These are phyloP conservation scores for Penicillium sp. DNA, from an alignment of 2,329 filamentous ascomycete species.

Conservation along the genomic window DNA sequence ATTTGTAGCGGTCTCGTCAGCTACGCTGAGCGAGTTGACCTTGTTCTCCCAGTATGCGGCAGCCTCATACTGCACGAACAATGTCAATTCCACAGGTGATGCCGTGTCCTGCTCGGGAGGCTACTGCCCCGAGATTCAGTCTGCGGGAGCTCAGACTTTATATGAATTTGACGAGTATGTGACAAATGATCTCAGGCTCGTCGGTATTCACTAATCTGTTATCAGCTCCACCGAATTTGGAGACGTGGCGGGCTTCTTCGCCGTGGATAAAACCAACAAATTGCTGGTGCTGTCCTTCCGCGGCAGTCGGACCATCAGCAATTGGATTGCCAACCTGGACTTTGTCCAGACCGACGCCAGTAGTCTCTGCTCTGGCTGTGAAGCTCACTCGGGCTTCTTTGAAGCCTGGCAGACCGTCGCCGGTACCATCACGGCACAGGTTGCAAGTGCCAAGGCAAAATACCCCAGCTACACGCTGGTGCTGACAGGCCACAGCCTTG, in stretches of 20 bases:
- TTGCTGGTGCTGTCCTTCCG: slow-evolving; percentile 43
- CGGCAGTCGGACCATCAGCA: slow-evolving; percentile 36
- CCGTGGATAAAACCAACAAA: slow-evolving; percentile 50
- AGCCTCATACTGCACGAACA: slow-evolving; percentile 56
- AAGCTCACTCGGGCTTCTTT: slow-evolving; percentile 53
- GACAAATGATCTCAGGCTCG: too few relatives aligned
- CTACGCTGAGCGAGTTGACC: slow-evolving; percentile 46
- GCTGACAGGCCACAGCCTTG: slow-evolving; percentile 56
- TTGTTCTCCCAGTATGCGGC: slow-evolving; percentile 58
- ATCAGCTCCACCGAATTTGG: slow-evolving; percentile 33
- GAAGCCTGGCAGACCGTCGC: slow-evolving; percentile 48
- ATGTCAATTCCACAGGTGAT: slow-evolving; percentile 51
- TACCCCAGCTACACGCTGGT: slow-evolving; percentile 51
- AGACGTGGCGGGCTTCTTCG: slow-evolving; percentile 54
- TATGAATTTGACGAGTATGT: slow-evolving; percentile 55
- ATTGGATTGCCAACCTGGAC: slow-evolving; percentile 41
- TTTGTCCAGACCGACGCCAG: slow-evolving; percentile 34
- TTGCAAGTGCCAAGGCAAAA: slow-evolving; percentile 34
- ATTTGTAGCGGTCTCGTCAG: slow-evolving; percentile 44
- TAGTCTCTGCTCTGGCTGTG: slow-evolving; percentile 50
- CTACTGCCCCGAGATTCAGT: slow-evolving; percentile 55
- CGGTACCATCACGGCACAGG: slow-evolving; percentile 41
- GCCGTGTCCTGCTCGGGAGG: slow-evolving; percentile 50
- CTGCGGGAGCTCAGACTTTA: slow-evolving; percentile 50
- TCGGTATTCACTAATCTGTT: background rate